Base-by-base conservation (phyloP, 1,284 basidiomycete species). In the Marasmius sp. region DNA sequence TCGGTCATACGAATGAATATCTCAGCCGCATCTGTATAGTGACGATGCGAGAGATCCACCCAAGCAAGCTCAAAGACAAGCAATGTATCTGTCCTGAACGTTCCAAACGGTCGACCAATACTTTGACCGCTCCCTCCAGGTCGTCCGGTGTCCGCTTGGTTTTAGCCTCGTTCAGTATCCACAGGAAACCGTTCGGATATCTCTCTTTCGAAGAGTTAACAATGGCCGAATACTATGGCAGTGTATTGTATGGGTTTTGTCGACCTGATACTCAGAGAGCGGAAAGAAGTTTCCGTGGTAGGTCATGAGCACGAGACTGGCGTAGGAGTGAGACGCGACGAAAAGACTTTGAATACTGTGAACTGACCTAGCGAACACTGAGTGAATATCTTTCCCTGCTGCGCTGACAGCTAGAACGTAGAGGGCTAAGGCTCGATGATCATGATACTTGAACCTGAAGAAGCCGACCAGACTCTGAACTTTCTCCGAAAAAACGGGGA, bases 81-180 rank as follows among this genome's bases (percentile, higher is more conserved):
- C n/a, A n/a, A n/a, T n/a, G n/a, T n/a, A n/a, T n/a, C n/a, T n/a
- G n/a, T n/a, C n/a, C n/a, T n/a, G n/a, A n/a, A n/a, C n/a, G n/a
- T n/a, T n/a, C n/a, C n/a, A n/a, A n/a, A n/a, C n/a, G n/a, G n/a
- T n/a, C n/a, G n/a, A n/a, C n/a, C n/a, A n/a, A n/a, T n/a, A n/a
- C n/a, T n/a, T n/a, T n/a, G 92, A 75, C 91, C 0, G 91, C 89
- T 7, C 79, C 83, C 36, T 83, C 78, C 0, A 86, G 77, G 66
- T 92, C 81, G 58, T 80, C 73, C 2, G 84, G 81, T 86, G 92
- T 89, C 10, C 90, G n/a, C n/a, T n/a, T n/a, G n/a, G n/a, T n/a
- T n/a, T n/a, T n/a, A n/a, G n/a, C n/a, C n/a, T n/a, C n/a, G 87
- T 92, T 92, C 37, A 93, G 73, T 37, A 90, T 86, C 91, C 91